These are phyloP conservation scores for Solanum appendiculatum DNA, from an alignment of 257 asterid species.

Conservation along the genomic window DNA sequence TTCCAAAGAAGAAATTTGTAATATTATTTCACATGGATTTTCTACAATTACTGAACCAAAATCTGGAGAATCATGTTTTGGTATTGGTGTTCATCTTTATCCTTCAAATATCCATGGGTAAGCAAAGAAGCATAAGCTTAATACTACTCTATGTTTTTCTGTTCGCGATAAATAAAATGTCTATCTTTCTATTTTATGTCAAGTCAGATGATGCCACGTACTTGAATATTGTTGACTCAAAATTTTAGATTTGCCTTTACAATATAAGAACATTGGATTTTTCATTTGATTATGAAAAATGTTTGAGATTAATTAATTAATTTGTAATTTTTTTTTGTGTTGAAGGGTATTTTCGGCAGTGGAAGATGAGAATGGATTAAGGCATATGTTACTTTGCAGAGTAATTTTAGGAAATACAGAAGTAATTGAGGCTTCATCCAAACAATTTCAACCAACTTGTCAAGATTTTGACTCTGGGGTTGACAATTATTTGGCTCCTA, in stretches of 20 bases:
- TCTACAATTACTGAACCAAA: neutral
- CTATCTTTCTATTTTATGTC: too few relatives aligned
- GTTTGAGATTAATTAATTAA: neutral
- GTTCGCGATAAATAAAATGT: too few relatives aligned
- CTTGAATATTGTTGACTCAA: too few relatives aligned
- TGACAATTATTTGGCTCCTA: conserved; percentile 29
- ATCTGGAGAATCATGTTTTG: conserved; percentile 10
- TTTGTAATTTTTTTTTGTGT: neutral
- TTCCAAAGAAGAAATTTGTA: conserved; percentile 16
- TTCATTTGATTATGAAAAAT: neutral
- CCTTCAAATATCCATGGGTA: conserved; percentile 5
- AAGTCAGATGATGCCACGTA: too few relatives aligned
- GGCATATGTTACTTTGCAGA: conserved; percentile 41
- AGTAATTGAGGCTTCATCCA: conserved; percentile 19
- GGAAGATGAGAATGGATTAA: conserved; percentile 40
- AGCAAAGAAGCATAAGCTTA: too few relatives aligned
- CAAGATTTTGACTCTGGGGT: conserved; percentile 37
- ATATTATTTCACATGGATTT: conserved; percentile 29
- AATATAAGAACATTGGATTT: too few relatives aligned
- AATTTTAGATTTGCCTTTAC: too few relatives aligned
- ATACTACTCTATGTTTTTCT: too few relatives aligned
- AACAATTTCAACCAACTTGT: conserved; percentile 26
- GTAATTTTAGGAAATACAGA: conserved; percentile 45
- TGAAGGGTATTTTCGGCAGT: conserved; percentile 22
- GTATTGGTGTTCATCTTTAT: conserved; percentile 31